Conservation (phyloP, 257 asterid species). For the Salvia splendens region DNA sequence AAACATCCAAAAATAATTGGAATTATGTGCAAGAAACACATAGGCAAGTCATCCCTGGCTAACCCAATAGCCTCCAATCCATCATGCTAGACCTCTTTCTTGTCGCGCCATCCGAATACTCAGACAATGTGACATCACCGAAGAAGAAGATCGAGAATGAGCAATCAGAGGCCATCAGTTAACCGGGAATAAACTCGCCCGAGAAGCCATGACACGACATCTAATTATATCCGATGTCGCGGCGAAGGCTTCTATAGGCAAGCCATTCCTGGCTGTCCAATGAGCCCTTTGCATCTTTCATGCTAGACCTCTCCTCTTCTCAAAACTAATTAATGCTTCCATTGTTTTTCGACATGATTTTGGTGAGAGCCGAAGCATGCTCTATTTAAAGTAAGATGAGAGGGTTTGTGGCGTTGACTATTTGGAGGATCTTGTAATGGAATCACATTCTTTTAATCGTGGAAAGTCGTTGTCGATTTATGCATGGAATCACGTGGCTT, state of each 20-base stretch:
- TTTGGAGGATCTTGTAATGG: slow-evolving; percentile 28
- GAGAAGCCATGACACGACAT: slow-evolving; percentile 1
- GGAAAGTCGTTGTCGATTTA: slow-evolving; percentile 21
- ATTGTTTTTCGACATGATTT: not conserved
- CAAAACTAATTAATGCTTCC: too few relatives aligned
- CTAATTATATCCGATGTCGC: not conserved
- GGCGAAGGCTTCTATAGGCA: slow-evolving; percentile 23
- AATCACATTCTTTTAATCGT: slow-evolving; percentile 33
- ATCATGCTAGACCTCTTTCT: slow-evolving; percentile 10
- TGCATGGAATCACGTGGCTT: not conserved
- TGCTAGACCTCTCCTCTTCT: slow-evolving; percentile 37
- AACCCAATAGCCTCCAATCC: slow-evolving; percentile 7
- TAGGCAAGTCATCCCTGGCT: slow-evolving; percentile 29
- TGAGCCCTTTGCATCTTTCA: slow-evolving; percentile 33
- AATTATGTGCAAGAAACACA: not conserved
- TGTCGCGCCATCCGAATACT: not conserved
- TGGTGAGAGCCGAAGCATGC: not conserved
- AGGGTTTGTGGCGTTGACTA: slow-evolving; percentile 29
- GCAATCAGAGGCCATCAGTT: slow-evolving; percentile 26
- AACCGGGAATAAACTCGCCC: slow-evolving; percentile 37
- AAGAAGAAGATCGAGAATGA: slow-evolving; percentile 31
- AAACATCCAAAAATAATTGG: slow-evolving; percentile 21
- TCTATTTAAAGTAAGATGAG: slow-evolving; percentile 31
- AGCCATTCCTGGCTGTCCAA: slow-evolving; percentile 48
- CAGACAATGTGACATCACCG: too few relatives aligned